Evolutionary conservation across 495 filamentous ascomycete genomes (phyloP).

Genomic region (Aspergillus baeticus): DNA sequence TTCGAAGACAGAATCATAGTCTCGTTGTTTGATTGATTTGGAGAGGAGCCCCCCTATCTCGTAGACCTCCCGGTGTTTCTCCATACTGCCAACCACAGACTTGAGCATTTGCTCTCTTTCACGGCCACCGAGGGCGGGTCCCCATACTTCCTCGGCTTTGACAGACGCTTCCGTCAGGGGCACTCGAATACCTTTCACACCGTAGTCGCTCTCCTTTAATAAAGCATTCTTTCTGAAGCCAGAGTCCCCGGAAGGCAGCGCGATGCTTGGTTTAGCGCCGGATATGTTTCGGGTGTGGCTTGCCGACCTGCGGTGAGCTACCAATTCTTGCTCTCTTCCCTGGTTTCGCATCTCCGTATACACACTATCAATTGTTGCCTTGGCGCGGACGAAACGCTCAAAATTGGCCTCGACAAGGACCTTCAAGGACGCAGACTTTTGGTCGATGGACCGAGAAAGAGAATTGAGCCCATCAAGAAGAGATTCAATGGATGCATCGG

Average conservation of each 20-base stretch:
- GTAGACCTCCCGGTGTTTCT: constrained; percentile 75
- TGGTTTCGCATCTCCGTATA: constrained; percentile 97
- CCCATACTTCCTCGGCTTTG: constrained; percentile 96
- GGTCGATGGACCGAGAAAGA: constrained; percentile 86
- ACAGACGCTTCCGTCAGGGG: constrained; percentile 84
- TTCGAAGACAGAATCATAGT: constrained; percentile 83
- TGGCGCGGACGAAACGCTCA: constrained; percentile 93
- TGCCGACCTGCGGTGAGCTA: constrained; percentile 60
- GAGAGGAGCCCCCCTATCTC: constrained; percentile 74
- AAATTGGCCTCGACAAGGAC: constrained; percentile 96
- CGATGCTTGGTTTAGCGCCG: constrained; percentile 44
- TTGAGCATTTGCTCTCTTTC: constrained; percentile 87
- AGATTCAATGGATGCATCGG: constrained; percentile 73
- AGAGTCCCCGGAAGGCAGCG: constrained; percentile 29
- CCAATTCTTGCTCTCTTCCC: constrained; percentile 60
- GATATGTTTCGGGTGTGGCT: constrained; percentile 57
- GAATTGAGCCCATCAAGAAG: constrained; percentile 77
- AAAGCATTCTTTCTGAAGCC: constrained; percentile 78
- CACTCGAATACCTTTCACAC: constrained; percentile 82
- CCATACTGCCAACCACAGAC: constrained; percentile 67
- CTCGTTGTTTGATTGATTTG: constrained; percentile 83
- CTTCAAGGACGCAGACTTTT: constrained; percentile 94
- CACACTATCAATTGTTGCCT: constrained; percentile 95
- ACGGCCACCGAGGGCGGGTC: constrained; percentile 86
- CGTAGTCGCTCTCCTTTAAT: constrained; percentile 91